Evolutionary conservation across 2,329 filamentous ascomycete genomes (phyloP), one percentile per base, ranked within the genome.

Genomic region (Aspergillus sp.): DNA sequence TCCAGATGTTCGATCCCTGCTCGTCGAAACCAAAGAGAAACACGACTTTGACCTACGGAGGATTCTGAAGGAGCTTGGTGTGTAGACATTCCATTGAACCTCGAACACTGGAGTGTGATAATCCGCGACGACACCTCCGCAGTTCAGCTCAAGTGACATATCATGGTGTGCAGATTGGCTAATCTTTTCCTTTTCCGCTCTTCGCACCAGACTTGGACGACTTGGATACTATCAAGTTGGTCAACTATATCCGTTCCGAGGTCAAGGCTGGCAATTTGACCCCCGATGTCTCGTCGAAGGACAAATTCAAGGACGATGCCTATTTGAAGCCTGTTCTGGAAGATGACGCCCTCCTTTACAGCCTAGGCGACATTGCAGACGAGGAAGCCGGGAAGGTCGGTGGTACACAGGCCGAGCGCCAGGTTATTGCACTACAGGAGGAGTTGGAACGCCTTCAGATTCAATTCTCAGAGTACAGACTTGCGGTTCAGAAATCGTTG

Each of bases 321-420:
- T 96, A 89, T 72, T 82, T 99, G 61, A 90, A 91, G 72, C 95
- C 95, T 0, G 89, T 93, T 4, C 79, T 99, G 7, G 89, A 95
- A 61, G 92, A 97, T 68, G 95, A 99, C 74, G 91, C 93, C 4
- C 81, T 98, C 57, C 86, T 99, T 34, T 93, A 96, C 73, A 91
- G 87, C 59, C 82, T 99, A 22, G 94, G 96, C 66, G 95, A 97
- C 64, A 81, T 96, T 9, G 76, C 82, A 30, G 76, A 78, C 13
- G 69, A 77, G 17, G 75, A 70, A 2, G 67, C 67, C 4, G 69
- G 66, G 45, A 68, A 61, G 22, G 64, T 60, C 57, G 64, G 63
- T 65, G 73, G 64, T 67, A 76, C 71, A 22, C 72, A 75, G 30
- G 76, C 81, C 22, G 77, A 84, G 46, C 72, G 80, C 46, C 79